phyloP scores from a whole-genome alignment of 352 stramenopile genomes.

The Globisporangium echinulatum region DNA sequence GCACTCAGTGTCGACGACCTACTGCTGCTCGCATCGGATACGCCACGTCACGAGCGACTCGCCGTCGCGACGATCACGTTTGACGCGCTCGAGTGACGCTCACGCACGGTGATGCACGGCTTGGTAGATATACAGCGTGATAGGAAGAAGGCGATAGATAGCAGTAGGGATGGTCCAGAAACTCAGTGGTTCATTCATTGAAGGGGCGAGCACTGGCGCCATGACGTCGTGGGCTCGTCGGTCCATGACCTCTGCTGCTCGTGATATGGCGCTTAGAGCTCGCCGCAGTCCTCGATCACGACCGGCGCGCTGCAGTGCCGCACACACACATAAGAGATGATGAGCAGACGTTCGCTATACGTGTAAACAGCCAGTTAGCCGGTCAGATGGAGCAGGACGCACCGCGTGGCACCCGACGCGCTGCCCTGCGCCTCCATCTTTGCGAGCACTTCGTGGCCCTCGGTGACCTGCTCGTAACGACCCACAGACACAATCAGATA shows the following conservation, averaged over 20 bases:
- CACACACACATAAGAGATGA: not conserved
- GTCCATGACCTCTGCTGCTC: no score
- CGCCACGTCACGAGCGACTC: no score
- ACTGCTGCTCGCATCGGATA: not conserved
- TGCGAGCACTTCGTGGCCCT: constrained; percentile 96
- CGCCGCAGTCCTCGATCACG: constrained; percentile 95
- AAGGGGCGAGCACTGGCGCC: no score
- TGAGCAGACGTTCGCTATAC: no score
- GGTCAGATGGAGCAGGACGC: constrained; percentile 28
- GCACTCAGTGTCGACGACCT: not conserved
- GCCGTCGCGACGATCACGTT: not conserved
- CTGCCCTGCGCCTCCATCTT: constrained; percentile 93
- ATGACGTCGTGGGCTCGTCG: not conserved
- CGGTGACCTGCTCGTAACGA: constrained; percentile 36
- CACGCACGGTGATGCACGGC: not conserved
- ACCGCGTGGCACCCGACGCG: constrained; percentile 83
- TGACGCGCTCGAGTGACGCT: not conserved
- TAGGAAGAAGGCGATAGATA: no score
- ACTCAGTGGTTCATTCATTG: not conserved
- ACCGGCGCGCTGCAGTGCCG: constrained; percentile 43
- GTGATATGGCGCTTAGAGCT: constrained; percentile 47
- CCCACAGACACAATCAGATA: no score
- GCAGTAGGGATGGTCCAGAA: not conserved
- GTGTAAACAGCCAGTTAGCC: constrained; percentile 1
- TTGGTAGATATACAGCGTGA: no score